phyloP scores from a whole-genome alignment of 306 rosid genomes.

The Citrullus colocynthis region DNA sequence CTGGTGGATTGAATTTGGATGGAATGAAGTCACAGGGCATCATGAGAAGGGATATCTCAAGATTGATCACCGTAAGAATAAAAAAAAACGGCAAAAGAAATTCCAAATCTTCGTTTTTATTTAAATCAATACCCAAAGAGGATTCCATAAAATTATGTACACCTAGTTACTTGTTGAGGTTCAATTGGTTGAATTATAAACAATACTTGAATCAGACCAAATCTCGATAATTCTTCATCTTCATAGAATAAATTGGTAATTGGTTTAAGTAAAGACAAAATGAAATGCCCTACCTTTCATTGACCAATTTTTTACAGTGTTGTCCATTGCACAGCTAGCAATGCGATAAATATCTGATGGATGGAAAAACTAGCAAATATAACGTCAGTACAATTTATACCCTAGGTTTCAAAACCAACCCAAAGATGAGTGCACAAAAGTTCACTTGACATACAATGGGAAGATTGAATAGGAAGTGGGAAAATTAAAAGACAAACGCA shows the following conservation, averaged over 20 bases:
- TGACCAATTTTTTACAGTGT: constrained; percentile 91
- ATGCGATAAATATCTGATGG: constrained; percentile 76
- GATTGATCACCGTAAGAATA: neutral
- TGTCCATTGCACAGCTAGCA: constrained; percentile 98
- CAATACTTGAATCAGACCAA: neutral
- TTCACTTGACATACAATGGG: neutral
- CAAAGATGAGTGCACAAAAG: neutral
- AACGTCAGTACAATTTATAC: constrained; percentile 1
- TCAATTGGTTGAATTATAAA: neutral
- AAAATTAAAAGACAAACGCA: neutral
- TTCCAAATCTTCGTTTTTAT: neutral
- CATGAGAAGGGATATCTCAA: neutral
- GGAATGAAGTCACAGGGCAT: neutral
- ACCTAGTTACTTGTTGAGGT: neutral
- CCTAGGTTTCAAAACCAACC: neutral
- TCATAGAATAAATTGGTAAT: neutral
- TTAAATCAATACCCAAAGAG: neutral
- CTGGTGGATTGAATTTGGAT: neutral
- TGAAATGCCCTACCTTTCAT: constrained; percentile 56
- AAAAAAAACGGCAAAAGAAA: neutral
- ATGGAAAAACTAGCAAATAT: constrained; percentile 63
- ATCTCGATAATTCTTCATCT: neutral
- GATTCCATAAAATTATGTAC: neutral
- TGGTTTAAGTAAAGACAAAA: neutral
- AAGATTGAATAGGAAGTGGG: neutral